Evolutionary conservation across 441 rosid genomes (phyloP).

Genomic region (Populus hybrid): DNA sequence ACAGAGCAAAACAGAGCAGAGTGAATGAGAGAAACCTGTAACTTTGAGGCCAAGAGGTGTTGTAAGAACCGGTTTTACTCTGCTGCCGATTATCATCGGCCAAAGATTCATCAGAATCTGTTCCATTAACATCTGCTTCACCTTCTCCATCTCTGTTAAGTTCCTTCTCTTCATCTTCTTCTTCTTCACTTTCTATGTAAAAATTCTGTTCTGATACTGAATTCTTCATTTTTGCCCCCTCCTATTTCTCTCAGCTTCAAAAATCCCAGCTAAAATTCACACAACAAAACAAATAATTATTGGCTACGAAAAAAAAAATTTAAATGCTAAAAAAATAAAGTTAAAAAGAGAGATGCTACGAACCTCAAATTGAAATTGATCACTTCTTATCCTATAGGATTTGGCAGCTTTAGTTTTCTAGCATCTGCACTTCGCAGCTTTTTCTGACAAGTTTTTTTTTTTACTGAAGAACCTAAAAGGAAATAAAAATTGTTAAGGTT

Average conservation of each 20-base stretch:
- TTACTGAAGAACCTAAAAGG: background rate
- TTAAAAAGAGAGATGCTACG: background rate
- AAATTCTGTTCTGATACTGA: conserved; percentile 79
- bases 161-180: conserved; percentile 62
- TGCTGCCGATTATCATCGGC: conserved; percentile 43
- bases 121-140: conserved; percentile 47
- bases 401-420: background rate
- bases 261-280: background rate
- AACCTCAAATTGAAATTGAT: background rate
- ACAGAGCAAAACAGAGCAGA: conserved; percentile 1
- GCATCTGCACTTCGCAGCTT: background rate
- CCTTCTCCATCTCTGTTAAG: conserved; percentile 21
- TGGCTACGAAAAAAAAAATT: background rate
- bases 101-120: conserved; percentile 54
- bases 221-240: conserved; percentile 52
- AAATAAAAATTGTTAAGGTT: background rate
- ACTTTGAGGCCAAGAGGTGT: conserved; percentile 91
- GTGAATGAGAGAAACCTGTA: conserved; percentile 50
- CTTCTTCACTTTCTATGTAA: conserved; percentile 88
- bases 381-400: background rate
- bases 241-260: background rate
- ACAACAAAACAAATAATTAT: background rate
- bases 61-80: conserved; percentile 52
- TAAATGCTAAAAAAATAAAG: background rate
- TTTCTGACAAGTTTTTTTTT: conserved; percentile 6